A percentile compares a stretch with the other conserved stretches of the same genome.
These are phyloP conservation scores for Calophaca sinica DNA, from an alignment of 306 rosid genomes.

Conservation along the genomic window DNA sequence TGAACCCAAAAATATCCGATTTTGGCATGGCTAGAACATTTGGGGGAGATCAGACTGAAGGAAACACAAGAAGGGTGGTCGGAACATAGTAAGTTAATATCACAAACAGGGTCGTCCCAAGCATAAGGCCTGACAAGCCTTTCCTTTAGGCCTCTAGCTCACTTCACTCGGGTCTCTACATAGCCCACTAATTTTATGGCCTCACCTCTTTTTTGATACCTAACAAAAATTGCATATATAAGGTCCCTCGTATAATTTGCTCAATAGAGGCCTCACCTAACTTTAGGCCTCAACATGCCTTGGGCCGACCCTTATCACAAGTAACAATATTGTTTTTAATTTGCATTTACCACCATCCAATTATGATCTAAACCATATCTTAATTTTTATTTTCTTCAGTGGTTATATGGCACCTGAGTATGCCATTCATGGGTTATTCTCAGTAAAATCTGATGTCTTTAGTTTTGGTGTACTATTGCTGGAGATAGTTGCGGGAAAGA, in stretches of 20 bases:
- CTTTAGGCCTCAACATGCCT: too few relatives aligned
- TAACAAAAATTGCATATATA: too few relatives aligned
- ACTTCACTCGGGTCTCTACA: too few relatives aligned
- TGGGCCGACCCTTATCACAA: neutral
- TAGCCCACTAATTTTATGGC: too few relatives aligned
- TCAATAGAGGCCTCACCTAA: too few relatives aligned
- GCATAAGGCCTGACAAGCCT: too few relatives aligned
- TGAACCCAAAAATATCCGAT: slow-evolving; percentile 72
- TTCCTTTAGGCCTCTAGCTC: too few relatives aligned
- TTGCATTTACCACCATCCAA: neutral
- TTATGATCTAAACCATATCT: neutral
- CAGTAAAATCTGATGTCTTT: slow-evolving; percentile 55
- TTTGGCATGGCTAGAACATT: slow-evolving; percentile 71
- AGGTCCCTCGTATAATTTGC: too few relatives aligned
- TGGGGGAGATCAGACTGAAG: slow-evolving; percentile 64
- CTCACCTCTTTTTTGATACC: too few relatives aligned
- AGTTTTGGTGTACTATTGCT: slow-evolving; percentile 57
- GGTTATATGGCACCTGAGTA: slow-evolving; percentile 81
- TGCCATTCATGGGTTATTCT: slow-evolving; percentile 63
- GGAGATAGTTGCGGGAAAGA: slow-evolving; percentile 64
- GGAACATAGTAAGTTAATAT: slow-evolving; percentile 68
- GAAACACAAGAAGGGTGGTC: slow-evolving; percentile 62
- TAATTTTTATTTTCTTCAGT: slow-evolving; percentile 28
- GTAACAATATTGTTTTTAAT: neutral
- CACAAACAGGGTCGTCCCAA: neutral